A percentile compares a stretch with the other conserved stretches of the same genome.
phyloP scores from a whole-genome alignment of 1,139 yeast genomes.

The Pichia sp. region DNA sequence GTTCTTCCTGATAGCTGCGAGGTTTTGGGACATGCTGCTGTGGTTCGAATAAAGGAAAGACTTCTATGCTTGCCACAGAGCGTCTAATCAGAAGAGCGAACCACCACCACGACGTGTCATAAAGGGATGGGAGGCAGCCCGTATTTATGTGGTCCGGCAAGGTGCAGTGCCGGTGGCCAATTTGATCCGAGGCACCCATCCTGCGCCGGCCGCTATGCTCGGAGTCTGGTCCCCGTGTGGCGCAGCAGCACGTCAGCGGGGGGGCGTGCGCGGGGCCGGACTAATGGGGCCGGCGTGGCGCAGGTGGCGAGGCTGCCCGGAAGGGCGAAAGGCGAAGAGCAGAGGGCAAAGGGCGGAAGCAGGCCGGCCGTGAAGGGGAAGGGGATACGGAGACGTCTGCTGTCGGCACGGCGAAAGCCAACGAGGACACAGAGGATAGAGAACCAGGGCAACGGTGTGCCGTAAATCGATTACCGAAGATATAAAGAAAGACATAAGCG shows the following conservation, averaged over 20 bases:
- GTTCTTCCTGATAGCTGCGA: neutral
- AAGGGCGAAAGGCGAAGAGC: neutral
- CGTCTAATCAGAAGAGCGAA: too few species aligned
- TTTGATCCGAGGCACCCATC: neutral
- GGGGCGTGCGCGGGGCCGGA: neutral
- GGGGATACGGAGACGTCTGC: neutral
- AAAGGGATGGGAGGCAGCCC: neutral
- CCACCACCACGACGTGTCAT: too few species aligned
- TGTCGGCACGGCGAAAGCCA: too few species aligned
- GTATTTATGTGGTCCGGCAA: neutral
- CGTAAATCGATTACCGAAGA: neutral
- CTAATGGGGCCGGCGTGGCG: neutral
- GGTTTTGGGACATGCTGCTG: constrained; percentile 7
- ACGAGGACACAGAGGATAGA: too few species aligned
- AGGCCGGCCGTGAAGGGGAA: neutral
- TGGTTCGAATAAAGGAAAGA: too few species aligned
- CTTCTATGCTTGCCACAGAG: too few species aligned
- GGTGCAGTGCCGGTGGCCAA: neutral
- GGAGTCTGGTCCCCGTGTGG: neutral
- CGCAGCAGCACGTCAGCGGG: neutral
- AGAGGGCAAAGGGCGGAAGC: neutral
- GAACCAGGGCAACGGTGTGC: neutral
- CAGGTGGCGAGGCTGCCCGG: neutral
- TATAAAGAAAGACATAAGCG: neutral
- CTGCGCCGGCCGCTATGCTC: neutral